Percentiles rank a stretch among this genome's conserved stretches.
phyloP scores from a whole-genome alignment of 768 basidiomycete species.

The Kwoniella dejecticola region DNA sequence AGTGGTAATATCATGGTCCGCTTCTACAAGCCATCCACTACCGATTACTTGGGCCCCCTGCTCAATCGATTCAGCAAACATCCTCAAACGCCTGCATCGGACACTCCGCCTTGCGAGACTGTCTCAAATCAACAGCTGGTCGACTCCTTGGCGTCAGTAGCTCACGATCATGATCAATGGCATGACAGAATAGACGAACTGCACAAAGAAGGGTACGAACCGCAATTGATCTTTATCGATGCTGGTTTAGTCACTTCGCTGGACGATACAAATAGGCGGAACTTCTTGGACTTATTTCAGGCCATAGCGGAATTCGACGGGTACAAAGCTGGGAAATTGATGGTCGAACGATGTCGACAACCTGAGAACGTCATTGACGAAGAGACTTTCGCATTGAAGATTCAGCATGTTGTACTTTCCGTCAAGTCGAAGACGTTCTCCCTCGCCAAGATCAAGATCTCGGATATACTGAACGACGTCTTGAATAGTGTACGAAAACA shows the following conservation, averaged over 20 bases:
- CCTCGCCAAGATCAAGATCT: conserved; percentile 93
- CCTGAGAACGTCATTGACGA: conserved; percentile 87
- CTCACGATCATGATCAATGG: conserved; percentile 66
- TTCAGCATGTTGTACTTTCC: conserved; percentile 90
- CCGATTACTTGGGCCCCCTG: conserved; percentile 66
- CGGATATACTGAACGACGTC: conserved; percentile 87
- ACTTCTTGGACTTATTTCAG: conserved; percentile 95
- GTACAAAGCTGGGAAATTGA: conserved; percentile 88
- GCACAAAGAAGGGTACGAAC: conserved; percentile 73
- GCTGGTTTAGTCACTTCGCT: conserved; percentile 91
- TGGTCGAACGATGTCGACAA: conserved; percentile 90
- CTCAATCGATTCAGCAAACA: conserved; percentile 61
- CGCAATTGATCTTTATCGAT: conserved; percentile 94
- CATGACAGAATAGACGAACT: conserved; percentile 66
- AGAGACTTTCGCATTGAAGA: conserved; percentile 94
- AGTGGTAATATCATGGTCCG: conserved; percentile 95
- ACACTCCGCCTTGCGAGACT: conserved; percentile 15
- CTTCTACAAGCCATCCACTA: conserved; percentile 78
- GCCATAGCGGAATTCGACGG: conserved; percentile 97
- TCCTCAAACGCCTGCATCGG: conserved; percentile 37
- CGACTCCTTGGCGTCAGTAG: conserved; percentile 66
- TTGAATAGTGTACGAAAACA: conserved; percentile 80
- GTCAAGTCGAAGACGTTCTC: conserved; percentile 98
- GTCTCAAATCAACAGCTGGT: conserved; percentile 61
- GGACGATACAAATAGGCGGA: conserved; percentile 74